Base-by-base conservation (phyloP, 78 protist genomes). In the Dictyostelium capitatum region DNA sequence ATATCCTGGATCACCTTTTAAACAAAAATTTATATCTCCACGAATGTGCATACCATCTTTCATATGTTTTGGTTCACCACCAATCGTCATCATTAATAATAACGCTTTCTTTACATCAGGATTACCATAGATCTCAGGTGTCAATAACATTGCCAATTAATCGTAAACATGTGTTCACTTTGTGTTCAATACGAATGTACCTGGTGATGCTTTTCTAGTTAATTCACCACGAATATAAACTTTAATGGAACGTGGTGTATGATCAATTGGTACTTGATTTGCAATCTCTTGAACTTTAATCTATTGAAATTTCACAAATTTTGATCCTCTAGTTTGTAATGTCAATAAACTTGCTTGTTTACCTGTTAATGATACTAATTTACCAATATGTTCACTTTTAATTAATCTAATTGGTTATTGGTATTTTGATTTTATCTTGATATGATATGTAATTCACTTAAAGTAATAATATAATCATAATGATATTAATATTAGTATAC, bases 1-100 rank as follows among this genome's bases (percentile, higher is more conserved):
- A 99, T 99, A 19, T n/a, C 99, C 99, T 4, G 99, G 99, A 87
- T 99, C 99, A 5, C 99, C 99, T 98, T 99, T 96, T 47, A 99
- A 70, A 83, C 98, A 98, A 1, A 99, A 41, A 90, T 99, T 98
- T 64, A 99, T 65, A 93, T 99, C 99, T 43, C 99, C 99, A 11
- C 99, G 79, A 46, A 99, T 98, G 23, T 25, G 20, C 98, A 99
- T 98, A 43, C 99, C 99, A 75, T 99, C 99, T 9, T 28, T 17
- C 96, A 97, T 51, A 19, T 32, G 10, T 23, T 96, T 83, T 4
- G 83, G 25, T 4, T 28, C 79, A 17, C 99, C 99, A 43, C 99
- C 99, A 23, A 97, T 97, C 89, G 98, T 91, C 80, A 95, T 94
- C 47, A 98, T 82, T n/a, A 99, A 80, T 46, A 98, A 80, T 28